Conservation (phyloP, 169 alveolate species). For the Plasmodium vinckei region DNA sequence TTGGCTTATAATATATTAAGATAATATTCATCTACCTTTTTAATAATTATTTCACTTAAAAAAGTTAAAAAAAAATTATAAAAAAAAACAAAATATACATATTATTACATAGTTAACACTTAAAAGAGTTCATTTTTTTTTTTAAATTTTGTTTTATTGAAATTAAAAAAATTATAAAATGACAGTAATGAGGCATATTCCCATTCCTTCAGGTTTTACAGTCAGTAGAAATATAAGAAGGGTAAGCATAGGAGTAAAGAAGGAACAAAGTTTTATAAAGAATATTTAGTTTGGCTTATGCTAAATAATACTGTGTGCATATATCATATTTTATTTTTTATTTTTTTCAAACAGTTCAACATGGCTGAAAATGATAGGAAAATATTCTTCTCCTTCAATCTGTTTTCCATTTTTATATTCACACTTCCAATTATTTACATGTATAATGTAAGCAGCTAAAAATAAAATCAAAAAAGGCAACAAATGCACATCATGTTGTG, state of each 20-base stretch:
- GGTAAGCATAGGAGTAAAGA: constrained; percentile 1
- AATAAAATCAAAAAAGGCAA: not conserved
- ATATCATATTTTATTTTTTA: not conserved
- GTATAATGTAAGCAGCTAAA: constrained; percentile 26
- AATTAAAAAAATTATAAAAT: not conserved
- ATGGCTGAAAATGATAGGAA: constrained; percentile 76
- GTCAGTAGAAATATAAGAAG: constrained; percentile 18
- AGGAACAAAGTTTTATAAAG: not conserved
- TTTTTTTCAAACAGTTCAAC: constrained; percentile 37
- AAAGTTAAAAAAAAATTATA: too few relatives aligned
- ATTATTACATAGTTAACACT: too few relatives aligned
- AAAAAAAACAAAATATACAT: too few relatives aligned
- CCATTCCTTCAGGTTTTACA: constrained; percentile 37
- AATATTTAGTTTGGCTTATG: not conserved
- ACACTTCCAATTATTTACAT: constrained; percentile 40
- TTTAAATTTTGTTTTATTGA: too few relatives aligned
- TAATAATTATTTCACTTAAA: too few relatives aligned
- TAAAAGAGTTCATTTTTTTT: too few relatives aligned
- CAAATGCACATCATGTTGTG: not conserved
- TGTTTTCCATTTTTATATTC: constrained; percentile 46
- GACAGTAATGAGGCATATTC: constrained; percentile 17
- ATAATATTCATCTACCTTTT: too few relatives aligned
- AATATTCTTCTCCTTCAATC: constrained; percentile 48
- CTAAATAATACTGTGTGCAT: not conserved
- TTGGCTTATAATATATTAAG: too few relatives aligned